These are phyloP conservation scores for Dictyostelium purpureum DNA, from an alignment of 78 protist species.

Conservation along the genomic window DNA sequence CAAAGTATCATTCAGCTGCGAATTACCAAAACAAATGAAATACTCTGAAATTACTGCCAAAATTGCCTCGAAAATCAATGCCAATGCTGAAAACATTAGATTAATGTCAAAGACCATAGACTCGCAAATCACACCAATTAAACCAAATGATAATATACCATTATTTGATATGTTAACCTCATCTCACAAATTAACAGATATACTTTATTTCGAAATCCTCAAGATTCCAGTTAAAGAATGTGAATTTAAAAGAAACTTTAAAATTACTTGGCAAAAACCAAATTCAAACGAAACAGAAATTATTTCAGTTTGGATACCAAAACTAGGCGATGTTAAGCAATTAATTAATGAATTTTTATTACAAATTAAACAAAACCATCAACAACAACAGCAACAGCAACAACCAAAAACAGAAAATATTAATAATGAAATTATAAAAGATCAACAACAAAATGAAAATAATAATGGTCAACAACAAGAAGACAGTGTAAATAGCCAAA, in stretches of 20 bases:
- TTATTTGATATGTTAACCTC: constrained; percentile 28
- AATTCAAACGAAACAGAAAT: constrained; percentile 2
- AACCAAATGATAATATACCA: constrained; percentile 77
- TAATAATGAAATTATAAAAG: too few relatives aligned
- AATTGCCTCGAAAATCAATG: constrained; percentile 16
- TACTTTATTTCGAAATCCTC: constrained; percentile 57
- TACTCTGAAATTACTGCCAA: constrained; percentile 43
- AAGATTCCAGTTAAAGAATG: constrained; percentile 67
- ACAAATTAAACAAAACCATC: background rate
- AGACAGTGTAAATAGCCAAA: background rate
- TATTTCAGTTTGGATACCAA: constrained; percentile 45
- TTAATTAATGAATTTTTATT: constrained; percentile 29
- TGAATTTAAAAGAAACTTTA: constrained; percentile 61
- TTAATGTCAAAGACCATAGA: background rate
- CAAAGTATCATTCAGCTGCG: constrained; percentile 4
- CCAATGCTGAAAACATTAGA: constrained; percentile 32
- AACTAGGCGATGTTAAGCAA: constrained; percentile 22
- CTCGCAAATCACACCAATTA: constrained; percentile 8
- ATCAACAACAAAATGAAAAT: background rate
- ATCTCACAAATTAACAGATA: background rate
- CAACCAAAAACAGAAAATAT: too few relatives aligned
- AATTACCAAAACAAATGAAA: constrained; percentile 44
- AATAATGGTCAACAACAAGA: background rate
- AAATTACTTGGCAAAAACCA: constrained; percentile 56
- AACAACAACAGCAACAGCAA: background rate